Evolutionary conservation across 768 basidiomycete genomes (phyloP).

Genomic region (Xerocomellus chrysenteron): DNA sequence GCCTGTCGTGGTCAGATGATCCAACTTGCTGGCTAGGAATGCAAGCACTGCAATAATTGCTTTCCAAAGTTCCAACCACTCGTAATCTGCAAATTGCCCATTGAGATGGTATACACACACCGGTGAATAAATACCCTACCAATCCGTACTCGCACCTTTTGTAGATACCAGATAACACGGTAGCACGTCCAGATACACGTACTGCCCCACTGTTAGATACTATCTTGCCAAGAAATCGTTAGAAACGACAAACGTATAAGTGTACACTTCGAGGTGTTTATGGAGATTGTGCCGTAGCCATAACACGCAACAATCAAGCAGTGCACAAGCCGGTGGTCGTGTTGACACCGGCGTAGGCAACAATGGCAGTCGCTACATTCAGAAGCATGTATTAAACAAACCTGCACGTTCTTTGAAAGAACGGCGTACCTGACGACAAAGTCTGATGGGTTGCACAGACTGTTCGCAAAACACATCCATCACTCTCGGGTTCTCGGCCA

Average conservation of each 20-base stretch:
- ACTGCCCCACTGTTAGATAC: slow-evolving; percentile 32
- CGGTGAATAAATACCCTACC: slow-evolving; percentile 38
- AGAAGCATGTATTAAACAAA: not conserved
- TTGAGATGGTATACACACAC: not conserved
- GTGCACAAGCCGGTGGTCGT: slow-evolving; percentile 51
- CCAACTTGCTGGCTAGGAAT: slow-evolving; percentile 56
- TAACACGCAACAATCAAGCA: slow-evolving; percentile 67
- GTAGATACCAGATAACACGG: slow-evolving; percentile 56
- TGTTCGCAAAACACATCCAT: slow-evolving; percentile 47
- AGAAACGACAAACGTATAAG: slow-evolving; percentile 48
- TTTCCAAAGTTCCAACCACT: slow-evolving; percentile 66
- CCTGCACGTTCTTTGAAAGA: not conserved
- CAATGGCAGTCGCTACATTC: slow-evolving; percentile 48
- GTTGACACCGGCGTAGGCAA: slow-evolving; percentile 42
- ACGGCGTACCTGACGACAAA: slow-evolving; percentile 61
- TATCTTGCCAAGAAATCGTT: not conserved
- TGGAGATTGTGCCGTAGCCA: slow-evolving; percentile 74
- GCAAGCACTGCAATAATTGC: slow-evolving; percentile 52
- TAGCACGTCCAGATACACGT: slow-evolving; percentile 56
- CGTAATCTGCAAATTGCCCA: slow-evolving; percentile 46
- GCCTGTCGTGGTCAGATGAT: slow-evolving; percentile 50
- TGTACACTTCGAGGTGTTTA: slow-evolving; percentile 54
- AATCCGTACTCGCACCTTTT: slow-evolving; percentile 51
- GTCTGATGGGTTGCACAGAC: slow-evolving; percentile 41
- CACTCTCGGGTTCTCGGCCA: slow-evolving; percentile 49